phyloP scores from a whole-genome alignment of 2,329 filamentous ascomycete species.

The Incumbomyces delicatus region DNA sequence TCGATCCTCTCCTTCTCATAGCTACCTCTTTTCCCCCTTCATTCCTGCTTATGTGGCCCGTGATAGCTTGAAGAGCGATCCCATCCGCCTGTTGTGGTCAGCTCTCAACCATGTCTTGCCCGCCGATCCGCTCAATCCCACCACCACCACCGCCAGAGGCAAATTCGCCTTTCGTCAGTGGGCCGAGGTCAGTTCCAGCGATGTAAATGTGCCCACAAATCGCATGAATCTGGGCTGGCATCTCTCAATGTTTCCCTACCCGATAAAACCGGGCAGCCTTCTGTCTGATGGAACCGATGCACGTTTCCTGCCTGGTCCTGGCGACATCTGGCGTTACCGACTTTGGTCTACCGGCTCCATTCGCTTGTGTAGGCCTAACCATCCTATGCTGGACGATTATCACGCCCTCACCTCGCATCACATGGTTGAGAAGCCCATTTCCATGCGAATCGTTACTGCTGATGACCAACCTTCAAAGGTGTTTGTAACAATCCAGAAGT shows the following conservation, averaged over 20 bases:
- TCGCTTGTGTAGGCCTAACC: background rate
- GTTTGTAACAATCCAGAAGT: conserved; percentile 41
- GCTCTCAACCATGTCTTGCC: background rate
- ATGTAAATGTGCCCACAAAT: background rate
- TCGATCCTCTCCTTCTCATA: too few relatives aligned
- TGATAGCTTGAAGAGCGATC: background rate
- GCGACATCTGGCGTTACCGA: conserved; percentile 59
- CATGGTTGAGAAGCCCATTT: background rate
- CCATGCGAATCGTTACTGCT: background rate
- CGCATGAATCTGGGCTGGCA: background rate
- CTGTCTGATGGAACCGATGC: conserved; percentile 77
- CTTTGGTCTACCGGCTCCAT: conserved; percentile 74
- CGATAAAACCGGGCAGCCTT: conserved; percentile 39
- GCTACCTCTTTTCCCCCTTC: background rate
- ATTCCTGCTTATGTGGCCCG: background rate
- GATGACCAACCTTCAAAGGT: background rate
- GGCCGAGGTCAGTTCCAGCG: background rate
- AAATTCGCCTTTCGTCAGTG: background rate
- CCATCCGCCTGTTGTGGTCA: background rate
- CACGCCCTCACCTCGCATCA: background rate
- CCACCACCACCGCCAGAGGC: background rate
- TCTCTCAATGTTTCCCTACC: background rate
- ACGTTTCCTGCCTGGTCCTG: conserved; percentile 56
- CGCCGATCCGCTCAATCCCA: background rate
- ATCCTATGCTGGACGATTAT: background rate